Percentiles rank a stretch among this genome's conserved stretches.
phyloP scores from a whole-genome alignment of 352 stramenopile genomes.

The Thalassiosira hispida region DNA sequence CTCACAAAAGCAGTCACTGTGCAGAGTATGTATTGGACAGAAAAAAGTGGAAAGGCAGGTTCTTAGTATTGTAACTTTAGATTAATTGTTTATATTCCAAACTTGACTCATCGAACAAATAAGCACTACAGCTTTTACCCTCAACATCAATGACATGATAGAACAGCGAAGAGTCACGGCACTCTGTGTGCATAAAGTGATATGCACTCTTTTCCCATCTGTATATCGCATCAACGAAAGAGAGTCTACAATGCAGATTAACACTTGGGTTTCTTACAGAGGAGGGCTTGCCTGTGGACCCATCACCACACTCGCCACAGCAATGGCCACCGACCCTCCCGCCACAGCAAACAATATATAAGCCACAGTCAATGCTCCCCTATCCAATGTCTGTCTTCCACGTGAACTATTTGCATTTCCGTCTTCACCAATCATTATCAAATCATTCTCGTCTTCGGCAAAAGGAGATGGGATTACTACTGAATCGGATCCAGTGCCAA shows the following conservation, averaged over 20 bases:
- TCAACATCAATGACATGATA: too few species aligned
- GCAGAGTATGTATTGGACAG: too few species aligned
- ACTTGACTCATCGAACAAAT: too few species aligned
- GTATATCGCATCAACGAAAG: not conserved
- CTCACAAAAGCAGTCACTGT: too few species aligned
- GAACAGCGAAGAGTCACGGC: too few species aligned
- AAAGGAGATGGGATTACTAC: constrained; percentile 65
- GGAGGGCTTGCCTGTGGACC: constrained; percentile 23
- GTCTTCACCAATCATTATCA: constrained; percentile 69
- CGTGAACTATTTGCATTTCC: constrained; percentile 59
- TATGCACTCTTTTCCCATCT: too few species aligned
- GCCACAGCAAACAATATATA: constrained; percentile 80
- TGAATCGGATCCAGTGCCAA: constrained; percentile 77
- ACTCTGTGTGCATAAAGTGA: too few species aligned
- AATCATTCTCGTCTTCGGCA: constrained; percentile 12
- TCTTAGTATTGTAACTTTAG: too few species aligned
- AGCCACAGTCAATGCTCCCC: constrained; percentile 69
- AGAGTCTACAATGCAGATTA: not conserved
- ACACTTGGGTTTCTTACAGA: not conserved
- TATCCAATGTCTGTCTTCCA: constrained; percentile 69
- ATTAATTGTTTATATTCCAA: too few species aligned
- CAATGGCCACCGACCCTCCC: constrained; percentile 60
- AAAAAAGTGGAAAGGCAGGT: too few species aligned
- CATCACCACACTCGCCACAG: constrained; percentile 57
- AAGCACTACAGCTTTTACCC: too few species aligned